Percentiles rank a stretch among this genome's conserved stretches.
phyloP scores from a whole-genome alignment of 2,329 filamentous ascomycete genomes.

The Scedosporium dehoogii region DNA sequence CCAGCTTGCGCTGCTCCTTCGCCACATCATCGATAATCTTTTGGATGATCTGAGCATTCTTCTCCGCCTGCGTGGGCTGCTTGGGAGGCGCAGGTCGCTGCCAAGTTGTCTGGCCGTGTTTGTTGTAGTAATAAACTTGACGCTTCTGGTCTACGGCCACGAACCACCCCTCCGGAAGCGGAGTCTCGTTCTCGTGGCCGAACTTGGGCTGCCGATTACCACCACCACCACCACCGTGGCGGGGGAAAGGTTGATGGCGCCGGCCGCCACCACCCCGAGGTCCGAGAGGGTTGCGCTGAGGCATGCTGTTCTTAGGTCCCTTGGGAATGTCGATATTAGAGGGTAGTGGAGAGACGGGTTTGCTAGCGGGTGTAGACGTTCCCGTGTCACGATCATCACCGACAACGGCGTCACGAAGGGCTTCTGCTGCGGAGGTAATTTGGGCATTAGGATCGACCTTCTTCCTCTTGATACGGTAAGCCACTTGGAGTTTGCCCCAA shows the following conservation, averaged over 20 bases:
- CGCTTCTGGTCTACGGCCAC: constrained; percentile 61
- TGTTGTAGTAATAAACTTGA: constrained; percentile 77
- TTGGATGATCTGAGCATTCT: constrained; percentile 65
- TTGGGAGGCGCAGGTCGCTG: constrained; percentile 60
- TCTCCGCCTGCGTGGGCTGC: constrained; percentile 46
- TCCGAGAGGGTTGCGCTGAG: constrained; percentile 32
- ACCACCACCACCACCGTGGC: constrained; percentile 17
- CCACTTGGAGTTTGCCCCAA: constrained; percentile 85
- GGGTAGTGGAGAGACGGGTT: constrained; percentile 31
- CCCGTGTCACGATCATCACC: constrained; percentile 31
- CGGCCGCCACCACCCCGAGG: background rate
- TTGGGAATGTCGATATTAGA: constrained; percentile 44
- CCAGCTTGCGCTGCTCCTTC: constrained; percentile 41
- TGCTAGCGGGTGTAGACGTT: constrained; percentile 23
- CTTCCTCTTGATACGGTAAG: constrained; percentile 85
- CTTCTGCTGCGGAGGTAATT: constrained; percentile 12
- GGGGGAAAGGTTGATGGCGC: constrained; percentile 34
- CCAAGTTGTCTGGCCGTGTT: constrained; percentile 72
- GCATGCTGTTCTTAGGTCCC: constrained; percentile 49
- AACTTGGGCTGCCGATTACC: background rate
- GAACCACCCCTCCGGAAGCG: constrained; percentile 80
- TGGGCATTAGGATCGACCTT: constrained; percentile 64
- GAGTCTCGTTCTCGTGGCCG: constrained; percentile 23
- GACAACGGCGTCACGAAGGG: background rate
- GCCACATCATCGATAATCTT: constrained; percentile 81